phyloP scores from a whole-genome alignment of 2,329 filamentous ascomycete species.

The Xylariaceae sp. region DNA sequence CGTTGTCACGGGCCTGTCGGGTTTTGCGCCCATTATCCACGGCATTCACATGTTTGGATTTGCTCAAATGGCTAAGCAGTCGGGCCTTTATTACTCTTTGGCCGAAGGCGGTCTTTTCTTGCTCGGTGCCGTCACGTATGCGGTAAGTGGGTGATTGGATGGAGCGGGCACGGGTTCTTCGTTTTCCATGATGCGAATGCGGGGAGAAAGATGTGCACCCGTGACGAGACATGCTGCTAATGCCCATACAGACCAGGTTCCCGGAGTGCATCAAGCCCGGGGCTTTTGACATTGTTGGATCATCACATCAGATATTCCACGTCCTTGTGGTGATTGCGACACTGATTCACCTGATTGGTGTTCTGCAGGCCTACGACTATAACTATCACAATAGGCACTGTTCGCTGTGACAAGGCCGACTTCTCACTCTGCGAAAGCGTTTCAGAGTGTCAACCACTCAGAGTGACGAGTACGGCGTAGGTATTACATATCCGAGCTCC shows the following conservation, averaged over 20 bases:
- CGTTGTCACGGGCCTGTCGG: constrained; percentile 36
- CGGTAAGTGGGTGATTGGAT: constrained; percentile 29
- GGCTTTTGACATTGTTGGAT: constrained; percentile 41
- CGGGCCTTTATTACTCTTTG: constrained; percentile 38
- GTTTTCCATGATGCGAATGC: background rate
- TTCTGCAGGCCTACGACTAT: constrained; percentile 29
- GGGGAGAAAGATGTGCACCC: background rate
- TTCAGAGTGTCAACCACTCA: background rate
- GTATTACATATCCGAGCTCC: no score
- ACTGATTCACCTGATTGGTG: constrained; percentile 36
- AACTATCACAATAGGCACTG: constrained; percentile 27
- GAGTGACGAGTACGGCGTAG: no score
- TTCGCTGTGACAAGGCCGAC: background rate
- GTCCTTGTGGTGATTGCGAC: constrained; percentile 40
- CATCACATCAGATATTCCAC: constrained; percentile 45
- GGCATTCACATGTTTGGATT: constrained; percentile 36
- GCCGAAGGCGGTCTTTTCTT: constrained; percentile 36
- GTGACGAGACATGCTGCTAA: constrained; percentile 13
- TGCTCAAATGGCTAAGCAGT: constrained; percentile 35
- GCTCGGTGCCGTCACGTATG: constrained; percentile 37
- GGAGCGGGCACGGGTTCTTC: background rate
- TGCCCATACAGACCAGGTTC: constrained; percentile 32
- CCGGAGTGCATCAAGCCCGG: constrained; percentile 40
- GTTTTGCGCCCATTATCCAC: constrained; percentile 37
- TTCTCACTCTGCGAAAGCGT: background rate